These are phyloP conservation scores for Fusarium nurragi DNA, from an alignment of 2,329 filamentous ascomycete species.

Conservation along the genomic window DNA sequence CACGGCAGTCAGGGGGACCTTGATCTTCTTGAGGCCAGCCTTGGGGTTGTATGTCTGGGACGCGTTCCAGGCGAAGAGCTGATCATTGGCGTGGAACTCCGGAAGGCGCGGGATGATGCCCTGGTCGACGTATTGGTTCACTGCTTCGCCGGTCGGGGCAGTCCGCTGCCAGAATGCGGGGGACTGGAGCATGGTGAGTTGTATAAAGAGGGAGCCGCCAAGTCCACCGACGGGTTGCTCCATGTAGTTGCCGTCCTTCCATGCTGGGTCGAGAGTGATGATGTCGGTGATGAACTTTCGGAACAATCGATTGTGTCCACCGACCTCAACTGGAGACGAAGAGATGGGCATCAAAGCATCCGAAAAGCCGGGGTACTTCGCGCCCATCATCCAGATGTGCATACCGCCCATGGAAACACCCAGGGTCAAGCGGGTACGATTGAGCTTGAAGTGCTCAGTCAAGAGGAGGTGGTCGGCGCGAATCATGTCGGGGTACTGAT, in stretches of 20 bases:
- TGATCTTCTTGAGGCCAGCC: not conserved
- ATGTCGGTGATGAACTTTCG: slow-evolving; percentile 26
- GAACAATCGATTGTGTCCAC: slow-evolving; percentile 18
- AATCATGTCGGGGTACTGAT: slow-evolving; percentile 20
- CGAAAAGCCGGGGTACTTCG: not conserved
- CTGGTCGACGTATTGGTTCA: slow-evolving; percentile 11
- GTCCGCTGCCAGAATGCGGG: slow-evolving; percentile 16
- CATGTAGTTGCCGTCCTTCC: slow-evolving; percentile 8
- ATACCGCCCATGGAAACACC: slow-evolving; percentile 29
- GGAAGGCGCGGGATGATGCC: not conserved
- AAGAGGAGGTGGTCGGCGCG: not conserved
- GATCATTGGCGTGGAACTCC: slow-evolving; percentile 18
- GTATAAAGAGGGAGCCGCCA: slow-evolving; percentile 8
- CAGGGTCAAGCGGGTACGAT: slow-evolving; percentile 1
- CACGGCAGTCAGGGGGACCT: slow-evolving; percentile 15
- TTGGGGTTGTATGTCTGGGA: slow-evolving; percentile 12
- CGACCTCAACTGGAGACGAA: slow-evolving; percentile 8
- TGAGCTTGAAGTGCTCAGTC: slow-evolving; percentile 13
- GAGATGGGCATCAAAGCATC: slow-evolving; percentile 27
- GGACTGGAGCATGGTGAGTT: slow-evolving; percentile 18
- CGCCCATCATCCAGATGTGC: slow-evolving; percentile 28
- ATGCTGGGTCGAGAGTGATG: slow-evolving; percentile 15
- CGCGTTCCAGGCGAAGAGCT: slow-evolving; percentile 25
- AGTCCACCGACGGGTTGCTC: slow-evolving; percentile 1
- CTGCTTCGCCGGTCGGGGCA: slow-evolving; percentile 4